Evolutionary conservation across 768 basidiomycete genomes (phyloP), one percentile per base, ranked within the genome.

Genomic region (Macrocybe gigantea): DNA sequence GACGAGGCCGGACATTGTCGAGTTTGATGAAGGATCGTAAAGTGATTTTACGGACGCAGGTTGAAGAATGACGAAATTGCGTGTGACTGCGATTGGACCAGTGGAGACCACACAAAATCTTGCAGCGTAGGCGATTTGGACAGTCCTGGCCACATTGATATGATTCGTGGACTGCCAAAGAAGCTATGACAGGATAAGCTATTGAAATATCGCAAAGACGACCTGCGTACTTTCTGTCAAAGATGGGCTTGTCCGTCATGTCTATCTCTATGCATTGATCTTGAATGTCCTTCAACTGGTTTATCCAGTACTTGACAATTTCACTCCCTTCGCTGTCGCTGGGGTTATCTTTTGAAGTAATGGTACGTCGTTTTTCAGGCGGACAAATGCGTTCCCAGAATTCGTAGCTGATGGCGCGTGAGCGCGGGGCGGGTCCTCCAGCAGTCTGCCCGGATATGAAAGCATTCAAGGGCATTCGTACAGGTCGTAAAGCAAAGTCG

Each of bases 31-130:
- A 31, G 54, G 47, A 30, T 54, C 40, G 54, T 48, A 48, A 37
- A 61, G 40, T 10, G 47, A 44, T 48, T 45, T 56, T 34, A 58
- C 60, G 12, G 64, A 59, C 30, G 56, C 55, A 6, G 68, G 66
- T 12, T 68, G 72, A 22, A 77, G 59, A n/a, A 67, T 54, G 12
- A 62, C 62, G 47, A 75, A 72, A 54, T 74, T 78, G 49, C 76
- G 75, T 7, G 69, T 65, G 37, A 85, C 63, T 29, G 77, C 78
- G 34, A 58, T 41, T 78, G 64, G 48, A 86, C 66, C 3, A 85
- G 72, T 0, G 80, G 70, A 0, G 86, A 86, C 82, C 82, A 85
- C 12, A 69, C 65, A 59, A 80, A 82, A 33, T 74, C 53, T 5
- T 67, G 72, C 6, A 86, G 58, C 5, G 75, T 68, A 0, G 80